phyloP scores from a whole-genome alignment of 1,284 basidiomycete genomes.

The Ceratobasidium papillatum region DNA sequence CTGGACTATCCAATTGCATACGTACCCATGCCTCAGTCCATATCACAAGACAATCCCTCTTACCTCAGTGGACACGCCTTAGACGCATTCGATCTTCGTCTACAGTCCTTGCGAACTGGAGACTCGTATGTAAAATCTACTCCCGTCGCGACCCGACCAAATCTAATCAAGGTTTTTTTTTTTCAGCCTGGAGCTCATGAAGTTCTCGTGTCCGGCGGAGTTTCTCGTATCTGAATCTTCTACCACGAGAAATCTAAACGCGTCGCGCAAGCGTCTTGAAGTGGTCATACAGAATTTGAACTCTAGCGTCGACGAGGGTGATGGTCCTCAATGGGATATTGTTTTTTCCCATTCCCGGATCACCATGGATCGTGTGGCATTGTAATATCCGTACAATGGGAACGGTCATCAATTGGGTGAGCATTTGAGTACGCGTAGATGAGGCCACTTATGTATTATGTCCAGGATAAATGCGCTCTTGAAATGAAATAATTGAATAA shows the following conservation, averaged over 20 bases:
- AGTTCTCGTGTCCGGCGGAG: constrained; percentile 39
- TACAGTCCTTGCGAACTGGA: constrained; percentile 12
- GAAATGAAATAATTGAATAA: not conserved
- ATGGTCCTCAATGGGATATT: constrained; percentile 27
- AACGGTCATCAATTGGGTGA: not conserved
- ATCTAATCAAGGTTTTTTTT: constrained; percentile 18
- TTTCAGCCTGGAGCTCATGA: constrained; percentile 31
- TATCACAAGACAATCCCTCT: not conserved
- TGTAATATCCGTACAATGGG: not conserved
- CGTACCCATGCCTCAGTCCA: not conserved
- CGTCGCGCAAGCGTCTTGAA: constrained; percentile 8
- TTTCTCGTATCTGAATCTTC: constrained; percentile 8
- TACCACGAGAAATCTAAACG: constrained; percentile 23
- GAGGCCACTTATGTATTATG: not conserved
- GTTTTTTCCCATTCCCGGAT: constrained; percentile 6
- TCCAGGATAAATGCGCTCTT: constrained; percentile 23
- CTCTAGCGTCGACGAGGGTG: constrained; percentile 29
- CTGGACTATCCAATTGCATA: constrained; percentile 28
- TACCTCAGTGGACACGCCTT: constrained; percentile 18
- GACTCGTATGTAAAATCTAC: constrained; percentile 29
- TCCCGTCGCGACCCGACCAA: not conserved
- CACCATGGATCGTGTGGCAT: constrained; percentile 15
- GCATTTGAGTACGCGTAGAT: not conserved
- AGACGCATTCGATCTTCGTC: constrained; percentile 18
- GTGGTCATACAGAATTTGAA: constrained; percentile 8